Conservation (phyloP, 2,329 filamentous ascomycete genomes). For the Mollisia scopiformis region DNA sequence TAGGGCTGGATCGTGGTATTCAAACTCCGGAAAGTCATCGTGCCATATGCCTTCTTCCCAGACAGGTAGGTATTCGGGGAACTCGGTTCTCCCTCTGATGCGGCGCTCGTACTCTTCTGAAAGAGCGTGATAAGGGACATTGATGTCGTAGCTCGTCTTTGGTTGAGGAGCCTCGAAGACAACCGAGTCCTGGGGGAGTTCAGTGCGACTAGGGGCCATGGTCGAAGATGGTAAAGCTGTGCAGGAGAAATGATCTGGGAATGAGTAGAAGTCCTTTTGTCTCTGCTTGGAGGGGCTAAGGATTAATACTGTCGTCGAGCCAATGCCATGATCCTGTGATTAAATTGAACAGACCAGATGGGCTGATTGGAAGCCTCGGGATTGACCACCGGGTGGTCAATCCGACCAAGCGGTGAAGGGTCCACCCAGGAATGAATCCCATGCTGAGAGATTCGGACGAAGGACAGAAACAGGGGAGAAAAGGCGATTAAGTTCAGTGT, state of each 20-base stretch:
- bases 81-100: constrained; percentile 41
- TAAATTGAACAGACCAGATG: neutral
- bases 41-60: constrained; percentile 50
- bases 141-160: constrained; percentile 42
- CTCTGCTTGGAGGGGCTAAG: neutral
- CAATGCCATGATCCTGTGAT: constrained; percentile 5
- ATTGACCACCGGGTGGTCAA: constrained; percentile 3
- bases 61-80: constrained; percentile 48
- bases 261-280: neutral
- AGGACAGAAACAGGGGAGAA: constrained; percentile 3
- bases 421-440: neutral
- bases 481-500: neutral
- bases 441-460: constrained; percentile 1
- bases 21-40: constrained; percentile 46
- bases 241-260: neutral
- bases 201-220: constrained; percentile 19
- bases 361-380: neutral
- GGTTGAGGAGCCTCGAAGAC: constrained; percentile 10
- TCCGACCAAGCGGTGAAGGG: constrained; percentile 7
- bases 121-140: constrained; percentile 44
- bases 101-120: constrained; percentile 40
- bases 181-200: constrained; percentile 11
- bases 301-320: constrained; percentile 3
- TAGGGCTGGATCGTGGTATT: constrained; percentile 49
- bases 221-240: neutral